A percentile compares a stretch with the other conserved stretches of the same genome.
These are phyloP conservation scores for Wallacemonas sp. DNA, from an alignment of 208 protist species.

Conservation along the genomic window DNA sequence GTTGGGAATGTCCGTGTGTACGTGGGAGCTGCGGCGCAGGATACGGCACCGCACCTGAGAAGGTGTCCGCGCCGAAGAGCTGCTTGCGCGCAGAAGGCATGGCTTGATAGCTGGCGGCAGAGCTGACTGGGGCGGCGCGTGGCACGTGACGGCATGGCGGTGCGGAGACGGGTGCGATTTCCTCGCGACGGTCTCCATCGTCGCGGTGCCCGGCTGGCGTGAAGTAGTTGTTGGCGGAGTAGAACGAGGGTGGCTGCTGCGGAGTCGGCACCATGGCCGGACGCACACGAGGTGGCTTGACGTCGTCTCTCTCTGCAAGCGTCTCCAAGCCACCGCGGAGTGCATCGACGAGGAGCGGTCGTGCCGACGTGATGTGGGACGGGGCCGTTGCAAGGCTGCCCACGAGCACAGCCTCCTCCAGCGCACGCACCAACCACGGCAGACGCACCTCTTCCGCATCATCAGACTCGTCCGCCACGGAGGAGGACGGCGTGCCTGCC, in stretches of 20 bases:
- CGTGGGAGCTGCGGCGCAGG: conserved; percentile 3
- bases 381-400: not conserved
- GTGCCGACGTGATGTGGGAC: too few relatives aligned
- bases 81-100: conserved; percentile 8
- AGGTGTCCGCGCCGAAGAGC: not conserved
- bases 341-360: too few relatives aligned
- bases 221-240: conserved; percentile 13
- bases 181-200: not conserved
- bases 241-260: not conserved
- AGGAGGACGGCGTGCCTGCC: not conserved
- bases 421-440: conserved; percentile 1
- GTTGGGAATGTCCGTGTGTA: not conserved
- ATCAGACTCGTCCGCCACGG: not conserved
- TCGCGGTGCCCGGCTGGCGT: not conserved
- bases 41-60: not conserved
- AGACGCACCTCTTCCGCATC: not conserved
- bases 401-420: not conserved
- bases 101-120: too few relatives aligned
- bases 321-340: too few relatives aligned
- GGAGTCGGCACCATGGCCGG: not conserved
- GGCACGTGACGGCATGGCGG: not conserved
- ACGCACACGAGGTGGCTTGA: too few relatives aligned
- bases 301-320: too few relatives aligned
- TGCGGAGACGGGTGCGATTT: not conserved
- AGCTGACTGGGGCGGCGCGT: too few relatives aligned